Conservation (phyloP, 768 basidiomycete genomes). For the Pulveroboletus sp. region DNA sequence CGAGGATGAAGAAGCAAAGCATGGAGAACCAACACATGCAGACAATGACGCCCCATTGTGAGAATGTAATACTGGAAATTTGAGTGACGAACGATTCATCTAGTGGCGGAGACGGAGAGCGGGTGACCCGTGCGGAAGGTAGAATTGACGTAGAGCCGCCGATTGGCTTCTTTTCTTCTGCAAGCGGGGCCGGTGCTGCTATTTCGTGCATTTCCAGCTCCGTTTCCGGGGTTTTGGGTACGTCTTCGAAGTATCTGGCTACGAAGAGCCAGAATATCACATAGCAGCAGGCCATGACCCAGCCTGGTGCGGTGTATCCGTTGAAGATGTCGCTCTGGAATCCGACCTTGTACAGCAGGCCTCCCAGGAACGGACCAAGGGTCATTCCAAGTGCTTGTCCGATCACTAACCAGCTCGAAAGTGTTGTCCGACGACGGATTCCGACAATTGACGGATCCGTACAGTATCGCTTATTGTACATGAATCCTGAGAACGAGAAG, state of each 20-base stretch:
- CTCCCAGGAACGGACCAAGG: constrained; percentile 61
- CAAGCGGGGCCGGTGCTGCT: background rate
- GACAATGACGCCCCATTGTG: constrained; percentile 46
- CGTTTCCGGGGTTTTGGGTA: constrained; percentile 7
- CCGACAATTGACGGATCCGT: constrained; percentile 65
- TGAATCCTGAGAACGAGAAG: constrained; percentile 59
- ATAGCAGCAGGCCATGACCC: constrained; percentile 59
- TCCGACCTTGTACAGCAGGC: constrained; percentile 57
- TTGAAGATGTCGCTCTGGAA: constrained; percentile 57
- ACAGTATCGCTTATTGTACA: constrained; percentile 70
- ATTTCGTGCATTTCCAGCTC: constrained; percentile 12
- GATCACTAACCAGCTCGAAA: constrained; percentile 60
- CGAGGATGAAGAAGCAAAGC: constrained; percentile 68
- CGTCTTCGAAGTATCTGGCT: constrained; percentile 38
- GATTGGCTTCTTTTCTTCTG: constrained; percentile 3
- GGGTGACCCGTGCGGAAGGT: background rate
- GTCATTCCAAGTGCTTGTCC: constrained; percentile 58
- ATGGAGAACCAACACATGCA: constrained; percentile 73
- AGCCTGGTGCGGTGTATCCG: constrained; percentile 63
- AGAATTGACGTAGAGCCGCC: background rate
- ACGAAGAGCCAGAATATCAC: constrained; percentile 38
- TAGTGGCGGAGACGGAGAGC: constrained; percentile 32
- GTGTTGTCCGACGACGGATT: constrained; percentile 56
- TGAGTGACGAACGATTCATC: constrained; percentile 7
- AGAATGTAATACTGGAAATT: constrained; percentile 31